Conservation (phyloP, 257 asterid genomes). For the Solanum ahanhuiri region DNA sequence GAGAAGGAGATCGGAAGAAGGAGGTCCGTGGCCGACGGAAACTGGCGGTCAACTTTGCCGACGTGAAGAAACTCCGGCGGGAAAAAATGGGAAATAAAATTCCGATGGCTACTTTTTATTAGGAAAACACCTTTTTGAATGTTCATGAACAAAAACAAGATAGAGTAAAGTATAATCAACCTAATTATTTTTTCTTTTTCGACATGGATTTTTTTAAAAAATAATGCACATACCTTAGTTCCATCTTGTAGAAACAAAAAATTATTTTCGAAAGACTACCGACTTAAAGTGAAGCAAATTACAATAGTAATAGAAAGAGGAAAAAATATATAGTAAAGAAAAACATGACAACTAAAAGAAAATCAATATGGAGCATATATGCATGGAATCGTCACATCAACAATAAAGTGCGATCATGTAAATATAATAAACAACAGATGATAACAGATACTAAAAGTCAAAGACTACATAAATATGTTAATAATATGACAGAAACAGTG, state of each 20-base stretch:
- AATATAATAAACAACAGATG: not conserved
- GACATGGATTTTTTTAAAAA: fast-evolving
- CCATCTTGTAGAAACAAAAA: fast-evolving
- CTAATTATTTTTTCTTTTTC: not conserved
- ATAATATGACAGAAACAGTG: fast-evolving
- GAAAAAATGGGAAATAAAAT: not conserved
- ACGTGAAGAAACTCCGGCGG: not conserved
- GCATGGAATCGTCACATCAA: not conserved
- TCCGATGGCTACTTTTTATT: not conserved
- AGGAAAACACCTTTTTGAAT: not conserved
- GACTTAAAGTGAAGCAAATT: not conserved
- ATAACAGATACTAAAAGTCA: not conserved
- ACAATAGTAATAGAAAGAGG: not conserved
- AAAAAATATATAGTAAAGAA: too few relatives aligned
- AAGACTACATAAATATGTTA: not conserved
- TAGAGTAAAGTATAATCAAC: not conserved
- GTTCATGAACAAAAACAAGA: not conserved
- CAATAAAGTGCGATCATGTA: fast-evolving
- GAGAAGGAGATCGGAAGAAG: not conserved
- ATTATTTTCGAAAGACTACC: fast-evolving
- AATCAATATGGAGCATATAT: not conserved
- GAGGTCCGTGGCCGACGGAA: not conserved
- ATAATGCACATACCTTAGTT: fast-evolving
- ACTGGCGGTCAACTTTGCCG: not conserved
- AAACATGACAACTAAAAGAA: not conserved